These are phyloP conservation scores for Nakaseomyces kungkrabaensis DNA, from an alignment of 1,139 yeast species.

Conservation along the genomic window DNA sequence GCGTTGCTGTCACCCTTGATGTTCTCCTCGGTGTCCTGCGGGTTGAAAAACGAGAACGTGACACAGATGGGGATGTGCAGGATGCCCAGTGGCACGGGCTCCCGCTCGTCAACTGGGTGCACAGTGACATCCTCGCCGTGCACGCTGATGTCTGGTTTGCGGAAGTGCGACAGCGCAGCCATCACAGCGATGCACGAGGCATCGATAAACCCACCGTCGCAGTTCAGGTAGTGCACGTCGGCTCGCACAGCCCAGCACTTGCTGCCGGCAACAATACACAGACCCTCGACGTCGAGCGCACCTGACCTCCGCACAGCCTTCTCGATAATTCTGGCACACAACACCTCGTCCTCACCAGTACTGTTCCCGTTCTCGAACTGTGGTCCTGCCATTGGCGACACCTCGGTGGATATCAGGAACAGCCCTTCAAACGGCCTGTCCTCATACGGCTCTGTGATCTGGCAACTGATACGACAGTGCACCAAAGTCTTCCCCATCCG, in stretches of 20 bases:
- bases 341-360: conserved; percentile 66
- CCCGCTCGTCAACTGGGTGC: conserved; percentile 66
- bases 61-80: conserved; percentile 86
- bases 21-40: conserved; percentile 51
- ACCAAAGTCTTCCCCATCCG: conserved; percentile 65
- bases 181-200: conserved; percentile 86
- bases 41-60: conserved; percentile 78
- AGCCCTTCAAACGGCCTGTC: conserved; percentile 93
- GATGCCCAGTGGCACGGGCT: conserved; percentile 77
- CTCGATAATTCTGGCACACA: conserved; percentile 74
- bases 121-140: conserved; percentile 60
- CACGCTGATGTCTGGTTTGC: conserved; percentile 73
- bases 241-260: conserved; percentile 88
- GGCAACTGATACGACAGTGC: conserved; percentile 70
- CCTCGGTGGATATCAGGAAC: conserved; percentile 74
- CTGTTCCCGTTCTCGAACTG: conserved; percentile 61
- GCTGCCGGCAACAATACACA: conserved; percentile 85
- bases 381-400: conserved; percentile 83
- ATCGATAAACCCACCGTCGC: conserved; percentile 88
- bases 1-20: conserved; percentile 52
- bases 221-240: conserved; percentile 78
- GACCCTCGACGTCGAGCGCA: conserved; percentile 80
- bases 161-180: conserved; percentile 73
- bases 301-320: conserved; percentile 84
- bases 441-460: conserved; percentile 72